Percentiles rank a stretch among this genome's conserved stretches.
These are phyloP conservation scores for Xylaria sp. DNA, from an alignment of 2,329 filamentous ascomycete species.

Conservation along the genomic window DNA sequence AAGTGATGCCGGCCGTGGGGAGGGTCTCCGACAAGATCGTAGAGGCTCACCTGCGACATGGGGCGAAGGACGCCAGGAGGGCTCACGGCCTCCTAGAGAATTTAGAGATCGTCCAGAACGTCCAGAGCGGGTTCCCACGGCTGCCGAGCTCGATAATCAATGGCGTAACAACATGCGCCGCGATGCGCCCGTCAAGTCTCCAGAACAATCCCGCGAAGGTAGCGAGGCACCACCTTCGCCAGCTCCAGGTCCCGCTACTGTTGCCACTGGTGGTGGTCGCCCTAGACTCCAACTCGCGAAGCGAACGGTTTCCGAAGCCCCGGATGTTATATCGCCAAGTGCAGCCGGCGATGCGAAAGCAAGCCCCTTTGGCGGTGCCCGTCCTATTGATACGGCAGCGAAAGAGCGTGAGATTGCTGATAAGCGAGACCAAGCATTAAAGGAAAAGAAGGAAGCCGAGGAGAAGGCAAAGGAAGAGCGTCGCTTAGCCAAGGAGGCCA, in stretches of 20 bases:
- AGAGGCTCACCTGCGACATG: constrained; percentile 77
- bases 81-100: constrained; percentile 82
- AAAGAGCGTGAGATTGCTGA: constrained; percentile 92
- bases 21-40: constrained; percentile 70
- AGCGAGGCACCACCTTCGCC: constrained; percentile 82
- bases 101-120: constrained; percentile 80
- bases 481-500: constrained; percentile 72
- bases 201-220: constrained; percentile 75
- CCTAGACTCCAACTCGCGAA: constrained; percentile 90
- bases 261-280: constrained; percentile 69
- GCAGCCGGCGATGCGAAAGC: constrained; percentile 77
- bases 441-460: constrained; percentile 87
- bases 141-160: constrained; percentile 91
- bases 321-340: constrained; percentile 63
- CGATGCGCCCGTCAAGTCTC: constrained; percentile 72
- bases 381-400: constrained; percentile 91
- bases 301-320: constrained; percentile 84
- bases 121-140: constrained; percentile 77
- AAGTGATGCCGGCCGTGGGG: constrained; percentile 69
- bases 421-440: constrained; percentile 78
- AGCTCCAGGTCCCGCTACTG: constrained; percentile 61
- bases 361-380: constrained; percentile 92
- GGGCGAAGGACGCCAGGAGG: constrained; percentile 81
- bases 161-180: constrained; percentile 94
- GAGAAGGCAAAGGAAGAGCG: constrained; percentile 85